These are phyloP conservation scores for Suhomyces tanzawaensis DNA, from an alignment of 805 yeast species.

Conservation along the genomic window DNA sequence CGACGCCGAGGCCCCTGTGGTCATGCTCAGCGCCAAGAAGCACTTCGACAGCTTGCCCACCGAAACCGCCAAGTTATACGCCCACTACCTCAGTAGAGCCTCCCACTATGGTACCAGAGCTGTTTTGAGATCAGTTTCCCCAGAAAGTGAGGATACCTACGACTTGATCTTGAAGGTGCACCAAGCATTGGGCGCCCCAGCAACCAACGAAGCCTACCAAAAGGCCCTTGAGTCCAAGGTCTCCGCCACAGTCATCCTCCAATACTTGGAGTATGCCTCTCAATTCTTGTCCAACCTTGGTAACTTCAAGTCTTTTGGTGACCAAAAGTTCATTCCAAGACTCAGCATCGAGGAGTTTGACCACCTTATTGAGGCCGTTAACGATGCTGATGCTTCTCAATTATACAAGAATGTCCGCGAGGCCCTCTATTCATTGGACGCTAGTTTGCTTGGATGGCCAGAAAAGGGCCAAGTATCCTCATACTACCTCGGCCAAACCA, in stretches of 20 bases:
- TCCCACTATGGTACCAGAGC: conserved; percentile 82
- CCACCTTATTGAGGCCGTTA: conserved; percentile 39
- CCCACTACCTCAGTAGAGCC: conserved; percentile 81
- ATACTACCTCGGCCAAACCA: conserved; percentile 56
- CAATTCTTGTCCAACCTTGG: conserved; percentile 75
- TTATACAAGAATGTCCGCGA: conserved; percentile 44
- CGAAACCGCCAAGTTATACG: conserved; percentile 60
- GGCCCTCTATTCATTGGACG: conserved; percentile 51
- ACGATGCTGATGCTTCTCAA: conserved; percentile 29
- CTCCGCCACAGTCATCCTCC: conserved; percentile 35
- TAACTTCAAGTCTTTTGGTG: conserved; percentile 85
- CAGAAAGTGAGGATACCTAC: conserved; percentile 73
- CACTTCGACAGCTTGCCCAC: conserved; percentile 66
- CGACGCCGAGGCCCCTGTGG: conserved; percentile 44
- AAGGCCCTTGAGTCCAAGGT: conserved; percentile 26
- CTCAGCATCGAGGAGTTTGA: conserved; percentile 48
- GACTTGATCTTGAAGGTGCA: conserved; percentile 68
- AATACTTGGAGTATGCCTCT: conserved; percentile 69
- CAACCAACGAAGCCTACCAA: conserved; percentile 36
- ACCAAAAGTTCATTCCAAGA: conserved; percentile 77
- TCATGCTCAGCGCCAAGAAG: conserved; percentile 55
- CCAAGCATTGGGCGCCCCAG: conserved; percentile 45
- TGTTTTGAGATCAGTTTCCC: conserved; percentile 76
- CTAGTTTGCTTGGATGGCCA: conserved; percentile 71
- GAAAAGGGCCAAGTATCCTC: conserved; percentile 71